Conservation (phyloP, 345 rosid species). For the Euphorbia pulcherrima region DNA sequence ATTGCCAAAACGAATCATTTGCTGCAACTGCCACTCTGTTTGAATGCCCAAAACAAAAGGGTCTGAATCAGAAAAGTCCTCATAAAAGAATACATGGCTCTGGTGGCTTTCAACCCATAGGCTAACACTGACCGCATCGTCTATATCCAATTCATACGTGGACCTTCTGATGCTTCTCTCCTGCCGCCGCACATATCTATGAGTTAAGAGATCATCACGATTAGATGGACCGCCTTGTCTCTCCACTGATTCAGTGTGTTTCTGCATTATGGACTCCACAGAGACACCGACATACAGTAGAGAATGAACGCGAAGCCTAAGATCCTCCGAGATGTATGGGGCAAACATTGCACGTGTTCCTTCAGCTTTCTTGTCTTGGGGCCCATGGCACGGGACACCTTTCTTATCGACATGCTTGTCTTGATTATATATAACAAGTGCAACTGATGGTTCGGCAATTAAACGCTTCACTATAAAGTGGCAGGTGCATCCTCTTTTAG, state of each 20-base stretch:
- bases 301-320: slow-evolving; percentile 83
- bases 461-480: slow-evolving; percentile 94
- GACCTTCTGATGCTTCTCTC: slow-evolving; percentile 92
- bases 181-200: slow-evolving; percentile 83
- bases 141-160: slow-evolving; percentile 65
- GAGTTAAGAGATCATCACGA: slow-evolving; percentile 84
- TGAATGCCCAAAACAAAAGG: slow-evolving; percentile 85
- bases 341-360: slow-evolving; percentile 98
- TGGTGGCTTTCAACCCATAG: slow-evolving; percentile 93
- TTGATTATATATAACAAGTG: slow-evolving; percentile 75
- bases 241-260: slow-evolving; percentile 89
- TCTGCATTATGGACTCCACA: slow-evolving; percentile 95
- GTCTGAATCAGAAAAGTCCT: slow-evolving; percentile 66
- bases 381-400: slow-evolving; percentile 91
- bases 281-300: slow-evolving; percentile 84
- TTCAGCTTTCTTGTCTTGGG: slow-evolving; percentile 89
- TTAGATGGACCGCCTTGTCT: slow-evolving; percentile 83
- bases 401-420: slow-evolving; percentile 89
- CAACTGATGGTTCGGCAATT: slow-evolving; percentile 84
- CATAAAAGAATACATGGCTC: slow-evolving; percentile 62
- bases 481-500: slow-evolving; percentile 93
- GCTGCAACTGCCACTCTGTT: slow-evolving; percentile 98
- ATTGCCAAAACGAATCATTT: slow-evolving; percentile 92
- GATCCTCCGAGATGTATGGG: slow-evolving; percentile 95
- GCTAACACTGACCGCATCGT: slow-evolving; percentile 68